These are phyloP conservation scores for Tranzscheliella williamsii DNA, from an alignment of 1,284 basidiomycete species.

Conservation along the genomic window DNA sequence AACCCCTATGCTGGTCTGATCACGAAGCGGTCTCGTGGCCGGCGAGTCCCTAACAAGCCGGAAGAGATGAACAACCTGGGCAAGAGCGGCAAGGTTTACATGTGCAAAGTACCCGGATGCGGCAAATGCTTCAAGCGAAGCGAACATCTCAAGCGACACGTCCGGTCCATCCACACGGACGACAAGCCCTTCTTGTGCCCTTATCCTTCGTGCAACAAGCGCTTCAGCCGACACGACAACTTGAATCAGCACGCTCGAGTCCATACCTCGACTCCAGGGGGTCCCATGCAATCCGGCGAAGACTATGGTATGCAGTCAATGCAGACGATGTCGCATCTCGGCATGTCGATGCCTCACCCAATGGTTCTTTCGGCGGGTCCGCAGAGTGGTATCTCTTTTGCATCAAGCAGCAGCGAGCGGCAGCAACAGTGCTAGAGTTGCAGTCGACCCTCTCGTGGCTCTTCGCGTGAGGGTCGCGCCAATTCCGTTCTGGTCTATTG, in stretches of 20 bases:
- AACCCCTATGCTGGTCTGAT: constrained; percentile 51
- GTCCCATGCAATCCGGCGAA: constrained; percentile 3
- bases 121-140: constrained; percentile 57
- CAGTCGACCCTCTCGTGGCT: too few relatives aligned
- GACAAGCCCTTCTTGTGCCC: constrained; percentile 57
- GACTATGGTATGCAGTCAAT: constrained; percentile 16
- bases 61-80: constrained; percentile 56
- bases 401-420: constrained; percentile 23
- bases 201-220: constrained; percentile 49
- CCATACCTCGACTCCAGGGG: constrained; percentile 33
- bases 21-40: constrained; percentile 53
- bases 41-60: constrained; percentile 54
- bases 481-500: too few relatives aligned
- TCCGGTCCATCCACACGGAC: constrained; percentile 57
- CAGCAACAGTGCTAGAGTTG: neutral
- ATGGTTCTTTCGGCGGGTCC: constrained; percentile 30
- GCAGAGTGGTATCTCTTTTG: constrained; percentile 23
- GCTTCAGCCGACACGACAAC: constrained; percentile 55
- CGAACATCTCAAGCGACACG: constrained; percentile 56
- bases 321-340: constrained; percentile 25
- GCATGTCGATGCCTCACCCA: constrained; percentile 15
- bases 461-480: too few relatives aligned
- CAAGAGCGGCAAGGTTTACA: constrained; percentile 58
- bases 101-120: constrained; percentile 55
- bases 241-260: constrained; percentile 57